A percentile compares a stretch with the other conserved stretches of the same genome.
phyloP scores from a whole-genome alignment of 805 yeast genomes.

The Wickerhamomyces sydowiorum region DNA sequence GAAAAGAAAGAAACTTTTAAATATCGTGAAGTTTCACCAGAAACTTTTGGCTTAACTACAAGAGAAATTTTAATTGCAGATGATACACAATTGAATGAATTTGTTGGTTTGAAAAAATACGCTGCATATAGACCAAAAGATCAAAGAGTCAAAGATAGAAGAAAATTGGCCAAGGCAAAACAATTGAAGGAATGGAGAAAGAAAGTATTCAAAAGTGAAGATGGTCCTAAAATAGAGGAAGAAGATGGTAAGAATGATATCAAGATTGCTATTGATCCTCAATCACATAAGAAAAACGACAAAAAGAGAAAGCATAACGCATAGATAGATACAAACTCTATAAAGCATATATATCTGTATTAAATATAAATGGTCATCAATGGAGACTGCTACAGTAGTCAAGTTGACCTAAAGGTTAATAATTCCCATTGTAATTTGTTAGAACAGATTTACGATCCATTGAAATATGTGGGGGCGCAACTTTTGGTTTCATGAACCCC shows the following conservation, averaged over 20 bases:
- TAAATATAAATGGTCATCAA: no score
- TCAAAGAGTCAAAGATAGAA: conserved; percentile 65
- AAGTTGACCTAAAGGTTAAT: no score
- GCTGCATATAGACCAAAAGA: conserved; percentile 88
- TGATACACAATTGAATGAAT: conserved; percentile 78
- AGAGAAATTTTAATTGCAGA: conserved; percentile 88
- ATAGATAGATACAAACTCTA: not conserved
- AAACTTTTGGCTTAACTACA: conserved; percentile 77
- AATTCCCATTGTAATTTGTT: no score
- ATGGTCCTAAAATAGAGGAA: conserved; percentile 31
- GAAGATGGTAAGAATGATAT: conserved; percentile 19
- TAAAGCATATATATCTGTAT: no score
- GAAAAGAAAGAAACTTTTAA: conserved; percentile 52
- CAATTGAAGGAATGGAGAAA: conserved; percentile 87
- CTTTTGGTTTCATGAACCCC: conserved; percentile 14
- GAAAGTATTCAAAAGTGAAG: conserved; percentile 63
- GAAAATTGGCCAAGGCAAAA: conserved; percentile 78
- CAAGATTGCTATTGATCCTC: conserved; percentile 16
- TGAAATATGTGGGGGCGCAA: no score
- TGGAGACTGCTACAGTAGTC: no score
- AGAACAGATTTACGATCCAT: no score
- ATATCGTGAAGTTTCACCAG: conserved; percentile 94
- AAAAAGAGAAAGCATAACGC: not conserved
- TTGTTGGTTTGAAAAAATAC: conserved; percentile 82
- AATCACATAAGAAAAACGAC: not conserved